Percentiles rank a stretch among this genome's conserved stretches.
These are phyloP conservation scores for Chrysoporthe austroafricana DNA, from an alignment of 2,329 filamentous ascomycete genomes.

Conservation along the genomic window DNA sequence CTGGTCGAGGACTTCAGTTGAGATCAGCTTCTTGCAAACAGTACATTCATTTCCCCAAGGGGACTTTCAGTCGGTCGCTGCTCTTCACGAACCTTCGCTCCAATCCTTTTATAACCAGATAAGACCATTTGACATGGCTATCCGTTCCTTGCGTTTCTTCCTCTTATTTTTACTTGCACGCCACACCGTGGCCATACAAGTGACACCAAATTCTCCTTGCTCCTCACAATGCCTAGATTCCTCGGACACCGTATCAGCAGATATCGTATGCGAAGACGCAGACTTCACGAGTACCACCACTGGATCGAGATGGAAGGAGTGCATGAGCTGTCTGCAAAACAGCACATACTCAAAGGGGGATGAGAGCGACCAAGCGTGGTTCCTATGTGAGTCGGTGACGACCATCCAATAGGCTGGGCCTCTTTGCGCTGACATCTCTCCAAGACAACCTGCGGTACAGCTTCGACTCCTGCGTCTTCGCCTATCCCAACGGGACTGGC, in stretches of 20 bases:
- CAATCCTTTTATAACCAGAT: background rate
- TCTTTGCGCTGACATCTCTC: background rate
- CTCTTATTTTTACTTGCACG: slow-evolving; percentile 33
- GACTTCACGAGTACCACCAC: slow-evolving; percentile 42
- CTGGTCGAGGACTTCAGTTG: slow-evolving; percentile 25
- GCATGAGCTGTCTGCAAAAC: slow-evolving; percentile 56
- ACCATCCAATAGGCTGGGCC: background rate
- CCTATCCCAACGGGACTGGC: slow-evolving; percentile 52
- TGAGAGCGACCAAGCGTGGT: slow-evolving; percentile 60
- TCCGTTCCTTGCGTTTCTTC: slow-evolving; percentile 26
- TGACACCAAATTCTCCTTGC: slow-evolving; percentile 59
- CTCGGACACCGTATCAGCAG: slow-evolving; percentile 47
- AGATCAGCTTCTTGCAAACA: slow-evolving; percentile 4
- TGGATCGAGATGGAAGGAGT: slow-evolving; percentile 53
- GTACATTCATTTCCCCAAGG: slow-evolving; percentile 11
- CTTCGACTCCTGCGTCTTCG: slow-evolving; percentile 57
- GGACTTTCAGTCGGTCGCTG: background rate
- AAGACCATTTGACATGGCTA: slow-evolving; percentile 28
- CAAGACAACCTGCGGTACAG: slow-evolving; percentile 59
- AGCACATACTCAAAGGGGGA: slow-evolving; percentile 51
- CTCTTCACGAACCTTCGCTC: background rate
- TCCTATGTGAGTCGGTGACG: slow-evolving; percentile 53
- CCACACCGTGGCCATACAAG: slow-evolving; percentile 48
- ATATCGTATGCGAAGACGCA: slow-evolving; percentile 54
- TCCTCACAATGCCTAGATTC: slow-evolving; percentile 54